Base-by-base conservation (phyloP, 371 early-diverging fungal genomes). In the Haplosporangium sp. region DNA sequence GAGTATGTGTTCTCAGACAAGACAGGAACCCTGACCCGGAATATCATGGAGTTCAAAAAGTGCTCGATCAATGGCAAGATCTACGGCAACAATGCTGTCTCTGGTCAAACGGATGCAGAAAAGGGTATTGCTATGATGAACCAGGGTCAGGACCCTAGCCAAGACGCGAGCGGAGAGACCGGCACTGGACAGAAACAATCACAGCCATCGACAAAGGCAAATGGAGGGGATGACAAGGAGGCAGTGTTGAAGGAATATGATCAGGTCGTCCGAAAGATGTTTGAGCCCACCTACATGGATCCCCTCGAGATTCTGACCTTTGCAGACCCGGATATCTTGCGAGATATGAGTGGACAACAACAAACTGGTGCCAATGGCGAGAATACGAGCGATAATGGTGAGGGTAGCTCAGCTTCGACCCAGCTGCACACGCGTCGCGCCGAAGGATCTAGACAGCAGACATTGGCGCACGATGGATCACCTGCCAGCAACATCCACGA, bases 1-100 rank as follows among this genome's bases (percentile, higher is more conserved):
- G 95, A 96, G 73, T 98, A 96, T 82, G 90, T 99, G 11, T 95
- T 98, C 75, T 93, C 95, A 23, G 99, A 99, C 85, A 99, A 99
- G 76, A 99, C 99, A 42, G 99, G 99, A 11, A 99, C 99, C 5
- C 84, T 99, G 41, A 99, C 99, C n/a, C 90, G 93, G 73, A 99
- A 99, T 81, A 86, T 94, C 36, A 89, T 86, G 89, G 88, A 95
- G 74, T 96, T 97, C 70, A 91, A 95, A 40, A 93, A 93, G 82
- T 95, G 94, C 76, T 85, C 93, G 1, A 94, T 96, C 74, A 88
- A 85, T 50, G 96, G 95, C 37, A 85, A 84, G 20, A 83, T 92
- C 16, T 97, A 97, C 72, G 97, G 96, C 7, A 84, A 86, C 73
- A 90, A 89, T 70, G 89, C 89, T 6, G 87, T 89, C 72, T 77